Evolutionary conservation across 2,329 filamentous ascomycete genomes (phyloP).

Genomic region (Thielaviopsis musarum): DNA sequence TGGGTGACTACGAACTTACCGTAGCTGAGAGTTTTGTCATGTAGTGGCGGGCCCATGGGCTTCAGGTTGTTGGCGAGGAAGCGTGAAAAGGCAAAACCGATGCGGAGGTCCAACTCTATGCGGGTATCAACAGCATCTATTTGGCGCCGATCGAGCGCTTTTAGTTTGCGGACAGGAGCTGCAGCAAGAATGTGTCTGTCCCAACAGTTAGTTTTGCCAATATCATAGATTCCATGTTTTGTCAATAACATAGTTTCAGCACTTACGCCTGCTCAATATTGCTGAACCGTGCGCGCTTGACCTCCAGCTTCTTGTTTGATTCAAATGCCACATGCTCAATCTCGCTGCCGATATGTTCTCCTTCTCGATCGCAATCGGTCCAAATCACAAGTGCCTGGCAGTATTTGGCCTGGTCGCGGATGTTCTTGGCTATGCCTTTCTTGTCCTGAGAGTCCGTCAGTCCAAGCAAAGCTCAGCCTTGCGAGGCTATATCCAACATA

Average conservation of each 20-base stretch:
- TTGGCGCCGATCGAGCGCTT: conserved; percentile 67
- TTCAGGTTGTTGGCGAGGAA: conserved; percentile 71
- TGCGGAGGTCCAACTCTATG: conserved; percentile 83
- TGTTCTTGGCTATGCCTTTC: conserved; percentile 67
- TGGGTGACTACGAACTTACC: conserved; percentile 30
- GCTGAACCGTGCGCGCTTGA: conserved; percentile 82
- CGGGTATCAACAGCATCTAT: conserved; percentile 75
- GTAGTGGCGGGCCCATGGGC: conserved; percentile 48
- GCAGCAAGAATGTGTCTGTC: conserved; percentile 70
- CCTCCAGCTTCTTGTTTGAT: conserved; percentile 55
- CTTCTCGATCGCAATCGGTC: conserved; percentile 97
- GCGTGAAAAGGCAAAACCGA: conserved; percentile 83
- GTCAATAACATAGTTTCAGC: conserved; percentile 10
- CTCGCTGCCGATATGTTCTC: conserved; percentile 88
- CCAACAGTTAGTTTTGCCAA: not conserved
- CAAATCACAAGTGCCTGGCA: conserved; percentile 77
- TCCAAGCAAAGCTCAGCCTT: not conserved
- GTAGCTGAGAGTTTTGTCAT: conserved; percentile 59
- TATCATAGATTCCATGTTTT: not conserved
- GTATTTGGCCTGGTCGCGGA: conserved; percentile 57
- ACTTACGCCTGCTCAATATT: conserved; percentile 76
- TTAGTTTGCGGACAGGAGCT: conserved; percentile 46
- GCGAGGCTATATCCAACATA: conserved; percentile 20
- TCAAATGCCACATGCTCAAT: conserved; percentile 66
- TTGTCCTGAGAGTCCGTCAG: conserved; percentile 42